These are phyloP conservation scores for Crithidia mellificae DNA, from an alignment of 208 protist genomes.

Conservation along the genomic window DNA sequence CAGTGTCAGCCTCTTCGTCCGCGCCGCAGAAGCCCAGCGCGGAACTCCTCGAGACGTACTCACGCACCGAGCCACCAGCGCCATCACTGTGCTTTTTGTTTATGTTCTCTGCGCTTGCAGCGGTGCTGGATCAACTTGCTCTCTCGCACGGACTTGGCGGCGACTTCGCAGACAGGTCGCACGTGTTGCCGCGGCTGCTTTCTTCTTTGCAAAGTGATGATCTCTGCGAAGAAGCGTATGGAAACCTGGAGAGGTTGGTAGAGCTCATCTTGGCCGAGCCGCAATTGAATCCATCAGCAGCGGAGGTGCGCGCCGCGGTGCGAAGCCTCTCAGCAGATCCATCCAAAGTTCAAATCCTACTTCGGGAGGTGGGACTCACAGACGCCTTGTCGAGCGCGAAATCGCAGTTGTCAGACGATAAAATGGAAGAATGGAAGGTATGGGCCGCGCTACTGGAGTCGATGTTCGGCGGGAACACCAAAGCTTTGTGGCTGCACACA, in stretches of 20 bases:
- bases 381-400: no score
- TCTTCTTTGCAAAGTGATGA: not conserved
- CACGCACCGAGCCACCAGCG: no score
- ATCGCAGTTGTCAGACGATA: no score
- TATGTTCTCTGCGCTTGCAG: no score
- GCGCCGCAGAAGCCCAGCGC: no score
- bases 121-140: no score
- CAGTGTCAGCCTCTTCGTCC: not conserved
- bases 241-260: not conserved
- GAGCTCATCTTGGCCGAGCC: not conserved
- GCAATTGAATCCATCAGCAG: not conserved
- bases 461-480: constrained; percentile 69
- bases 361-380: not conserved
- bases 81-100: no score
- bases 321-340: not conserved
- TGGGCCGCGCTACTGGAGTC: constrained; percentile 45
- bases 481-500: constrained; percentile 36
- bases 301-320: not conserved
- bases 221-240: no score
- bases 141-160: no score
- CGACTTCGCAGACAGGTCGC: no score
- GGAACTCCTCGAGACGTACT: no score
- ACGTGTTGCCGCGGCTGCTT: not conserved
- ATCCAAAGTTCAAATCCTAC: not conserved
- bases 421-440: constrained; percentile 12